Evolutionary conservation across 2,329 filamentous ascomycete species (phyloP).

Genomic region (Orbilia blumenaviensis): DNA sequence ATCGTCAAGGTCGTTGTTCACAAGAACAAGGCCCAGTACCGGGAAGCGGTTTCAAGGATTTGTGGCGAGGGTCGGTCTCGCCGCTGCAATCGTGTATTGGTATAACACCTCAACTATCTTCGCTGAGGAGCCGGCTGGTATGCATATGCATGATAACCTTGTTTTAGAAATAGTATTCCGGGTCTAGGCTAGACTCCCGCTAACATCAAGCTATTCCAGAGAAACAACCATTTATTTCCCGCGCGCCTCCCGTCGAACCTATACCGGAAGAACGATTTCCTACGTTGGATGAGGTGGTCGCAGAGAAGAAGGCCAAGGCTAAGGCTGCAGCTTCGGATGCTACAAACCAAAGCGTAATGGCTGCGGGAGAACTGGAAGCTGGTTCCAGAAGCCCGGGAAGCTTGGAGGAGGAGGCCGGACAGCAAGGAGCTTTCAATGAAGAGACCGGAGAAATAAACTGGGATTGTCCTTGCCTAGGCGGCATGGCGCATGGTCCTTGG

Average conservation of each 20-base stretch:
- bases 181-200: neutral
- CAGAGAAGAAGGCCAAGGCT: constrained; percentile 54
- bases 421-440: constrained; percentile 94
- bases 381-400: constrained; percentile 64
- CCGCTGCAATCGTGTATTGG: constrained; percentile 82
- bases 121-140: constrained; percentile 81
- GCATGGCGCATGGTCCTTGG: constrained; percentile 95
- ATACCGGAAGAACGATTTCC: constrained; percentile 58
- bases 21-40: constrained; percentile 69
- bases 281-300: constrained; percentile 55
- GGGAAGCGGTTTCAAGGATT: constrained; percentile 85
- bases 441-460: constrained; percentile 99
- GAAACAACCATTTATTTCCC: constrained; percentile 53
- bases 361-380: constrained; percentile 23
- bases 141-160: constrained; percentile 59
- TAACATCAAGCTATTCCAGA: constrained; percentile 15
- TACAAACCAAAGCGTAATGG: constrained; percentile 11
- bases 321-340: constrained; percentile 23
- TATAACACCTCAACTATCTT: constrained; percentile 92
- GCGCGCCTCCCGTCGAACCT: constrained; percentile 52
- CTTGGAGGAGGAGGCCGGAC: constrained; percentile 80
- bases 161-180: neutral
- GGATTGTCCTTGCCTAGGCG: constrained; percentile 96
- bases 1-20: constrained; percentile 60
- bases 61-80: constrained; percentile 77